A percentile compares a stretch with the other conserved stretches of the same genome.
Conservation (phyloP, 75 land plant species). For the Pinus albicaulis region DNA sequence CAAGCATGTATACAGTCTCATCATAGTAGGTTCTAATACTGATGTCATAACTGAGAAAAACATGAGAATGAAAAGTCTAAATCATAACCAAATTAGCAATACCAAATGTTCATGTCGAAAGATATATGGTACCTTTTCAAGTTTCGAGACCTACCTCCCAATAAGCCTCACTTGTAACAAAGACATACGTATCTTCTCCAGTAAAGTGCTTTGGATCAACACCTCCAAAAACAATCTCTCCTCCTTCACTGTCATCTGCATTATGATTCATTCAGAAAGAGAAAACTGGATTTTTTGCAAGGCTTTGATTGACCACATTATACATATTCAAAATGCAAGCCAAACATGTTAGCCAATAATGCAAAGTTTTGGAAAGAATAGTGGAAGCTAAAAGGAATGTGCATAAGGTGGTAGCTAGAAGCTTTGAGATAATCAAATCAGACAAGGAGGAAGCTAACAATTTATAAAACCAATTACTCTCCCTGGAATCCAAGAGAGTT, state of each 20-base stretch:
- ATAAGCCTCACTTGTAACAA: slow-evolving; percentile 86
- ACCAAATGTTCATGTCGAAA: background rate
- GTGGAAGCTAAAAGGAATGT: background rate
- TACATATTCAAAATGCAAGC: slow-evolving; percentile 49
- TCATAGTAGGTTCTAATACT: too few species aligned
- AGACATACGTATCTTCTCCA: slow-evolving; percentile 85
- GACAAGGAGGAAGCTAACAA: background rate
- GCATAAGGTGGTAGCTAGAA: background rate
- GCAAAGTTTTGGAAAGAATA: background rate
- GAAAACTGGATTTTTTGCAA: slow-evolving; percentile 86
- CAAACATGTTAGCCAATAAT: background rate
- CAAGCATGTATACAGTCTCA: too few species aligned
- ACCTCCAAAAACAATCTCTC: slow-evolving; percentile 95
- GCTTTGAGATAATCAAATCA: background rate
- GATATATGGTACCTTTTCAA: background rate
- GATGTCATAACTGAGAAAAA: too few species aligned
- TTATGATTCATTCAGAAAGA: slow-evolving; percentile 96
- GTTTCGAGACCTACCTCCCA: slow-evolving; percentile 77
- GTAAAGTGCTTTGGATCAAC: slow-evolving; percentile 86
- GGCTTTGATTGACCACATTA: slow-evolving; percentile 87
- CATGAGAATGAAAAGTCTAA: background rate
- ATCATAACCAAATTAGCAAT: background rate
- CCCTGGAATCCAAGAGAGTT: background rate
- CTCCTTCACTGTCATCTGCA: slow-evolving; percentile 70
- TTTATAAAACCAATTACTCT: background rate